phyloP scores from a whole-genome alignment of 2,329 filamentous ascomycete species.

The Claviceps quebecensis region DNA sequence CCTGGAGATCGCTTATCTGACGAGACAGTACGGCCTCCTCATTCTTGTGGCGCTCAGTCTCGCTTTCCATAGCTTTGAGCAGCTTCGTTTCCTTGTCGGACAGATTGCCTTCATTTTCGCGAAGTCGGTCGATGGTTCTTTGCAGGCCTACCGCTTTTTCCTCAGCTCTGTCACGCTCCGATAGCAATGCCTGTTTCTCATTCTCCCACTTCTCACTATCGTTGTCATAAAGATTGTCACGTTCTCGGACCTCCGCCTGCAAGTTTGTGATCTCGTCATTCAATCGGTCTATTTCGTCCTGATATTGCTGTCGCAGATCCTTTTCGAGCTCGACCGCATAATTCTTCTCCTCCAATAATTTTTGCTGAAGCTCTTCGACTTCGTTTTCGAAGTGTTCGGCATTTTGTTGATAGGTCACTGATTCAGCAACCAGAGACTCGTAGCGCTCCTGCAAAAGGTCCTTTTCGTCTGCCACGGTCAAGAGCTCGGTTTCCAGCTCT shows the following conservation, averaged over 20 bases:
- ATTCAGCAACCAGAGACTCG: conserved; percentile 52
- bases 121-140: conserved; percentile 55
- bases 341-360: conserved; percentile 39
- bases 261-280: conserved; percentile 47
- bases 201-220: conserved; percentile 62
- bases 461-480: conserved; percentile 49
- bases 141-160: conserved; percentile 55
- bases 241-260: conserved; percentile 52
- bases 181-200: conserved; percentile 46
- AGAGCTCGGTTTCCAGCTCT: conserved; percentile 44
- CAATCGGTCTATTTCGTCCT: conserved; percentile 34
- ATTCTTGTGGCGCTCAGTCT: conserved; percentile 55
- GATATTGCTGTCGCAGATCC: conserved; percentile 33
- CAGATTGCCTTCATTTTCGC: conserved; percentile 51
- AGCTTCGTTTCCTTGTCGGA: conserved; percentile 54
- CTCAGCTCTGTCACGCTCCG: conserved; percentile 52
- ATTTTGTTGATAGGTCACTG: conserved; percentile 51
- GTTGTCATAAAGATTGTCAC: conserved; percentile 55
- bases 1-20: conserved; percentile 63
- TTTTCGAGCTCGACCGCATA: conserved; percentile 47
- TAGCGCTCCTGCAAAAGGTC: conserved; percentile 55
- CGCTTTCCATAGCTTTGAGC: conserved; percentile 54
- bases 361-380: conserved; percentile 32
- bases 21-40: conserved; percentile 56
- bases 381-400: conserved; percentile 35